Conservation (phyloP, 495 filamentous ascomycete species). For the Neurospora sp. region DNA sequence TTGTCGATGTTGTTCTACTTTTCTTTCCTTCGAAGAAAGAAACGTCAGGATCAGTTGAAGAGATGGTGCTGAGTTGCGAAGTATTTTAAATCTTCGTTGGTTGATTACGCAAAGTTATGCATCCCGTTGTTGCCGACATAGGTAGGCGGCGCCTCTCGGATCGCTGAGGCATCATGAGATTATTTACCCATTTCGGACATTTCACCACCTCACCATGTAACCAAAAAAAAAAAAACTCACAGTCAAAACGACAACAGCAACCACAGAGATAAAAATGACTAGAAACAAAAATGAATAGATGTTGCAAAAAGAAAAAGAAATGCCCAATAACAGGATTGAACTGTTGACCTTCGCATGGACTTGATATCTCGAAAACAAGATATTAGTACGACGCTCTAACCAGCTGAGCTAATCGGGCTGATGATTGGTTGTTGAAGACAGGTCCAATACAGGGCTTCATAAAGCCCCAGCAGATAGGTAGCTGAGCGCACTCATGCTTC, state of each 20-base stretch:
- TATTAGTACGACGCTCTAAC: neutral
- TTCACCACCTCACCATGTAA: no score
- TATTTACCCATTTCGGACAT: neutral
- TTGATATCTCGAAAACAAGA: neutral
- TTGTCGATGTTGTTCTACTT: no score
- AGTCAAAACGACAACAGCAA: no score
- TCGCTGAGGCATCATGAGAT: neutral
- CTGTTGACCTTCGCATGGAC: neutral
- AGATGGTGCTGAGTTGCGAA: no score
- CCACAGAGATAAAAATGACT: no score
- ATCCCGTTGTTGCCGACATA: no score
- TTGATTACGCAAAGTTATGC: no score
- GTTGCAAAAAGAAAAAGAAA: neutral
- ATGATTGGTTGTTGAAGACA: neutral
- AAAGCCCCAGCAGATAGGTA: neutral
- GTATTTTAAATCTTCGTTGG: no score
- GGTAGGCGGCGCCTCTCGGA: no score
- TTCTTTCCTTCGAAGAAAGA: no score
- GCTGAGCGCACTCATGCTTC: neutral
- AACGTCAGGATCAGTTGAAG: no score
- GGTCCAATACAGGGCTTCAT: neutral
- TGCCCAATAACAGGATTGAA: neutral
- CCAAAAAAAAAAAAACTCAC: no score
- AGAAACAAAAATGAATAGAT: neutral
- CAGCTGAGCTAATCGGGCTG: neutral